phyloP scores from a whole-genome alignment of 192 early-diverging fungal species.

The Phlyctochytrium planicorne region DNA sequence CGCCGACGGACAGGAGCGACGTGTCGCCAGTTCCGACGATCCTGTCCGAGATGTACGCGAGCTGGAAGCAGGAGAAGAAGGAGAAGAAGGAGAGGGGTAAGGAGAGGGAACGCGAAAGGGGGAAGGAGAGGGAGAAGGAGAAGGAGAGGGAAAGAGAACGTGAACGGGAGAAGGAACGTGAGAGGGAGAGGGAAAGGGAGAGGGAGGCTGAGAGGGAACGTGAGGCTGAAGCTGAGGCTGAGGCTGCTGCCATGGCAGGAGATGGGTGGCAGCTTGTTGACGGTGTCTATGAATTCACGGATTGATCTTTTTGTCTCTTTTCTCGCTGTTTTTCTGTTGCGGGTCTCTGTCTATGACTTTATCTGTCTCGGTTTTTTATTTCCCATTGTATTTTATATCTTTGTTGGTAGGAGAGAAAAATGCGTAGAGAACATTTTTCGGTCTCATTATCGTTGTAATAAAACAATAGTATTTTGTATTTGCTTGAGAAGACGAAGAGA shows the following conservation, averaged over 20 bases:
- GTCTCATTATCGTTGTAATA: no score
- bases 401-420: no score
- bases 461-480: no score
- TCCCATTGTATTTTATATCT: no score
- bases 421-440: no score
- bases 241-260: neutral
- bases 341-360: no score
- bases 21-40: conserved; percentile 5
- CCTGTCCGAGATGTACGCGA: neutral
- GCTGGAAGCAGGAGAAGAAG: conserved; percentile 4
- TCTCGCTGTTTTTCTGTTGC: no score
- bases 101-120: neutral
- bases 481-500: no score
- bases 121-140: neutral
- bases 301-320: no score
- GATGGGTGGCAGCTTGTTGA: conserved; percentile 5
- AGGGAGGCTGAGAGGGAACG: neutral
- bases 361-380: no score
- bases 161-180: neutral
- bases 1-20: neutral
- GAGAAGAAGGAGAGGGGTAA: neutral
- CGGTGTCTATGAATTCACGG: conserved; percentile 8
- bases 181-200: neutral
- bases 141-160: conserved; percentile 1
- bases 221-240: neutral